These are phyloP conservation scores for Penicillium thymicola DNA, from an alignment of 2,329 filamentous ascomycete species.

Conservation along the genomic window DNA sequence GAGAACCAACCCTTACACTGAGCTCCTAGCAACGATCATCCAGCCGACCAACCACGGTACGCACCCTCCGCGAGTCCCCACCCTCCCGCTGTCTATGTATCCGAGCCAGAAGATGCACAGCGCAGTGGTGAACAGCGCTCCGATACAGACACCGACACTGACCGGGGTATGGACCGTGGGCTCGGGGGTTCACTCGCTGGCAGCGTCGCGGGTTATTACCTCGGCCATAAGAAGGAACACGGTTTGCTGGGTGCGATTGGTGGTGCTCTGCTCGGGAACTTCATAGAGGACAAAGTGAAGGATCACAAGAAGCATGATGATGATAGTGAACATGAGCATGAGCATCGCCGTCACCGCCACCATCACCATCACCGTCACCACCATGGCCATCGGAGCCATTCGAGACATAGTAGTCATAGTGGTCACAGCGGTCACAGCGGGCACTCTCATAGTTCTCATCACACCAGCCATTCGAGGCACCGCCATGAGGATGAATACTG, in stretches of 20 bases:
- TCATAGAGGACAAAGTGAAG: slow-evolving; percentile 55
- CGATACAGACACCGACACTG: slow-evolving; percentile 12
- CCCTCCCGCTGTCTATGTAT: slow-evolving; percentile 15
- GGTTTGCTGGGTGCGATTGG: slow-evolving; percentile 57
- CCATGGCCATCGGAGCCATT: slow-evolving; percentile 21
- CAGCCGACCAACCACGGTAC: slow-evolving; percentile 17
- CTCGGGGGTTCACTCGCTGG: slow-evolving; percentile 57
- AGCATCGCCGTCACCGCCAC: slow-evolving; percentile 14
- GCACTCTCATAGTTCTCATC: slow-evolving; percentile 3
- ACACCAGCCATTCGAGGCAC: slow-evolving; percentile 17
- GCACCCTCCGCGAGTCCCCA: slow-evolving; percentile 17
- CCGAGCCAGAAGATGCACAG: slow-evolving; percentile 11
- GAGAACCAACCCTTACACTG: not conserved
- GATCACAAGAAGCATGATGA: slow-evolving; percentile 35
- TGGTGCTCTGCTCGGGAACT: slow-evolving; percentile 55
- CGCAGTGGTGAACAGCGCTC: slow-evolving; percentile 7
- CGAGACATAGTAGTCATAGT: not conserved
- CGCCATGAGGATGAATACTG: slow-evolving; percentile 2
- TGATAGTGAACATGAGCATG: slow-evolving; percentile 15
- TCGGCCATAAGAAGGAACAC: slow-evolving; percentile 57
- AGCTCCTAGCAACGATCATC: slow-evolving; percentile 12
- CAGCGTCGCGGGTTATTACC: slow-evolving; percentile 54
- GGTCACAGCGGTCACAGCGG: not conserved
- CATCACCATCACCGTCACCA: slow-evolving; percentile 12
- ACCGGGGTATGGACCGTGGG: slow-evolving; percentile 50